Conservation (phyloP, 768 basidiomycete species). For the Phylloporus sp. region DNA sequence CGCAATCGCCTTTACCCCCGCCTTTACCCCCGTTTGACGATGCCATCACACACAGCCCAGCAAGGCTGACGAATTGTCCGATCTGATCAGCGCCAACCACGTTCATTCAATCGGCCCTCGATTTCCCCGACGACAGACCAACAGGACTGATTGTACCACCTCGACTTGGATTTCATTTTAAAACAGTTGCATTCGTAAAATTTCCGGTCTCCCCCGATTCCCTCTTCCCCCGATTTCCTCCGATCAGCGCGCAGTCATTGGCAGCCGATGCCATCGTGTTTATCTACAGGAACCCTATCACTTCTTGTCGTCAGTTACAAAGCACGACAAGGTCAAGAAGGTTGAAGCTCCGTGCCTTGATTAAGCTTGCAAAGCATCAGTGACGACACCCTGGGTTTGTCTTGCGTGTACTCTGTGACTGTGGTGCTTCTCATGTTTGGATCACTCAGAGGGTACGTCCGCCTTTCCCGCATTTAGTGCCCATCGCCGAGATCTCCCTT, state of each 20-base stretch:
- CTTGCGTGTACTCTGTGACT: neutral
- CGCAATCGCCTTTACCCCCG: no score
- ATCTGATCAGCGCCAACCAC: no score
- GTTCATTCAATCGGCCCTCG: neutral
- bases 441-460: neutral
- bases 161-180: neutral
- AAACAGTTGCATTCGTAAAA: neutral
- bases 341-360: neutral
- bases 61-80: neutral
- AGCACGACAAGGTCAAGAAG: neutral
- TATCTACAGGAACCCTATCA: neutral
- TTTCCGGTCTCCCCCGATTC: neutral
- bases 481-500: neutral
- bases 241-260: neutral
- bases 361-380: neutral
- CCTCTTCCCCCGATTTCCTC: neutral
- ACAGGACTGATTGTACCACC: neutral
- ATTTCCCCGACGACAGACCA: neutral
- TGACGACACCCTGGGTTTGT: neutral
- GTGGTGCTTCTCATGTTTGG: neutral
- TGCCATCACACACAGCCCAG: neutral
- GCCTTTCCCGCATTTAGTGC: neutral
- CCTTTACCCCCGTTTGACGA: no score
- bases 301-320: neutral
- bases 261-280: neutral